phyloP scores from a whole-genome alignment of 179 eudicot genomes.

The Carnegiea gigantea region DNA sequence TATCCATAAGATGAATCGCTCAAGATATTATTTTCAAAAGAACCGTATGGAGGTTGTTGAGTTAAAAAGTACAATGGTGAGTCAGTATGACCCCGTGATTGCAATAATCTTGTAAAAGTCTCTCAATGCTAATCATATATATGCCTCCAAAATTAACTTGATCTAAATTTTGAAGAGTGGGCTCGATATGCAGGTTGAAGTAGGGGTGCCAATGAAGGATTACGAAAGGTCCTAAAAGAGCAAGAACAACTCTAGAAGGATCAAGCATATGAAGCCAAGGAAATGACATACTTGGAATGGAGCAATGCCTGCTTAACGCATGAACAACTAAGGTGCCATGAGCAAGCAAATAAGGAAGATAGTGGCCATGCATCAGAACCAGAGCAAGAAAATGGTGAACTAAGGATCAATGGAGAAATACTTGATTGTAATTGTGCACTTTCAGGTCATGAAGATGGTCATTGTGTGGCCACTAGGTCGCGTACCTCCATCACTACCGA shows the following conservation, averaged over 20 bases:
- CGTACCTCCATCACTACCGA: not conserved
- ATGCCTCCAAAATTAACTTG: too few species aligned
- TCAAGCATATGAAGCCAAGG: constrained; percentile 33
- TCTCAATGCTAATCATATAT: too few species aligned
- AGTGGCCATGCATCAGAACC: not conserved
- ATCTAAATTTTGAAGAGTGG: not conserved
- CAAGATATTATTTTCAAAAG: too few species aligned
- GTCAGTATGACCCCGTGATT: too few species aligned
- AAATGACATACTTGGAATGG: constrained; percentile 51
- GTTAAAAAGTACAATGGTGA: too few species aligned
- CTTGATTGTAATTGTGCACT: constrained; percentile 16
- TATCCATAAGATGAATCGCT: too few species aligned
- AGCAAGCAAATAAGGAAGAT: constrained; percentile 19
- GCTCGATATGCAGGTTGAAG: constrained; percentile 32
- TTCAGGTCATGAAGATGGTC: constrained; percentile 19
- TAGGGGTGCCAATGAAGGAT: constrained; percentile 36
- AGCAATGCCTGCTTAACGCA: constrained; percentile 57
- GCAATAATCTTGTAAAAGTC: too few species aligned
- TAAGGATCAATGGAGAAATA: not conserved
- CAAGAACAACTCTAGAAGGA: constrained; percentile 41
- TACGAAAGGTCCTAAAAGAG: constrained; percentile 40
- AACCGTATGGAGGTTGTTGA: too few species aligned
- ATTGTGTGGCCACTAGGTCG: not conserved
- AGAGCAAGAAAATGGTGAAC: constrained; percentile 17
- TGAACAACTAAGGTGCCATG: constrained; percentile 39